phyloP scores from a whole-genome alignment of 2,329 filamentous ascomycete species.

The Aspergillus sp. region DNA sequence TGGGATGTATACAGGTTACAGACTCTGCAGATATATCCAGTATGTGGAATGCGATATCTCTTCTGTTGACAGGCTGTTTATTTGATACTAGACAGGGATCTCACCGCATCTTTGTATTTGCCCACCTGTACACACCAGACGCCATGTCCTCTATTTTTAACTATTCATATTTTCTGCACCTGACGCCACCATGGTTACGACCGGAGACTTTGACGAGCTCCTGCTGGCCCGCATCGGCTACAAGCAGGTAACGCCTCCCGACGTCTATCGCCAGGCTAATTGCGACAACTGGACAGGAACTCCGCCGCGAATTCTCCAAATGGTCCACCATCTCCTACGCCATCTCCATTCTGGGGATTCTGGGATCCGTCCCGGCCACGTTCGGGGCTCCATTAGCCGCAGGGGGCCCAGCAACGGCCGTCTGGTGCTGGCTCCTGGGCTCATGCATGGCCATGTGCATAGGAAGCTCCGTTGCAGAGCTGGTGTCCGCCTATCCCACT shows the following conservation, averaged over 20 bases:
- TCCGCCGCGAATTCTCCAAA: constrained; percentile 55
- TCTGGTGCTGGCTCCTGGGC: constrained; percentile 58
- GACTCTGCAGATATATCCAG: too few species aligned
- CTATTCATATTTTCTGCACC: too few species aligned
- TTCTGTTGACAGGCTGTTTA: too few species aligned
- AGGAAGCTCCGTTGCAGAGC: constrained; percentile 55
- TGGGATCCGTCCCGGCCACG: constrained; percentile 57
- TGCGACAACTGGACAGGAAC: constrained; percentile 36
- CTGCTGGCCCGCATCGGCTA: constrained; percentile 54
- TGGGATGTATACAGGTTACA: too few species aligned
- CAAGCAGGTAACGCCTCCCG: constrained; percentile 41
- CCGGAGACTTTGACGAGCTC: constrained; percentile 51
- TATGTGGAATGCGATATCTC: too few species aligned
- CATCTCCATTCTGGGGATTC: constrained; percentile 54
- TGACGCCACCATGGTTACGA: constrained; percentile 32
- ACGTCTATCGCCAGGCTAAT: constrained; percentile 1
- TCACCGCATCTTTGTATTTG: too few species aligned
- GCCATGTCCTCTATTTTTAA: too few species aligned
- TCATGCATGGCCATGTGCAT: constrained; percentile 57
- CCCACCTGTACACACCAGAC: too few species aligned
- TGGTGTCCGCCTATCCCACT: constrained; percentile 58
- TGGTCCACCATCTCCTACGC: constrained; percentile 60
- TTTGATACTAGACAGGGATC: too few species aligned
- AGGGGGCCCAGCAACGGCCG: constrained; percentile 54
- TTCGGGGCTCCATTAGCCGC: constrained; percentile 50